phyloP scores from a whole-genome alignment of 495 filamentous ascomycete genomes.

The Penicillium arizonense region DNA sequence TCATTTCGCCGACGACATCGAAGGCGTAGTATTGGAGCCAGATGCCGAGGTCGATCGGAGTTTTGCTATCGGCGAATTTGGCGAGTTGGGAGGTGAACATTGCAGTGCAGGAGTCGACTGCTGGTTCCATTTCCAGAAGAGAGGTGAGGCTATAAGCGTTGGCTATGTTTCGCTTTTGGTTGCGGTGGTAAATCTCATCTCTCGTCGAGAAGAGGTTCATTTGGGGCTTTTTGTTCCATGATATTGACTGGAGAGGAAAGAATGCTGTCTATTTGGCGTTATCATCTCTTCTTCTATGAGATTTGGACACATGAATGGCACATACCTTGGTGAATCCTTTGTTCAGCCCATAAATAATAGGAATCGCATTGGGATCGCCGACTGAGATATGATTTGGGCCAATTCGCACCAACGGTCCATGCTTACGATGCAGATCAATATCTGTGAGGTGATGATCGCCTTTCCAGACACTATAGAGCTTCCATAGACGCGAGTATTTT shows the following conservation, averaged over 20 bases:
- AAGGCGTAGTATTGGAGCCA: slow-evolving; percentile 51
- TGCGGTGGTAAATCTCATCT: slow-evolving; percentile 24
- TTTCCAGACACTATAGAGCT: slow-evolving; percentile 31
- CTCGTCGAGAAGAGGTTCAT: slow-evolving; percentile 37
- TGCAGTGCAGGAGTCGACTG: slow-evolving; percentile 31
- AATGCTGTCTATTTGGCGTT: slow-evolving; percentile 33
- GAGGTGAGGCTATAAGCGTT: slow-evolving; percentile 32
- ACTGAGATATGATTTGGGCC: slow-evolving; percentile 39
- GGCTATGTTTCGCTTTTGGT: slow-evolving; percentile 28
- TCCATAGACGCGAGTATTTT: slow-evolving; percentile 34
- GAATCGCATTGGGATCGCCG: slow-evolving; percentile 33
- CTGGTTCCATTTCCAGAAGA: slow-evolving; percentile 31
- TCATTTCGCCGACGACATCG: slow-evolving; percentile 40
- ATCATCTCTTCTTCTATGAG: background rate
- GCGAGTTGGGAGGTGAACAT: slow-evolving; percentile 24
- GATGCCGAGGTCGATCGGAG: slow-evolving; percentile 32
- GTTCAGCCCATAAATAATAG: slow-evolving; percentile 38
- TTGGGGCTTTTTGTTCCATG: slow-evolving; percentile 28
- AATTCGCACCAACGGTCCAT: slow-evolving; percentile 41
- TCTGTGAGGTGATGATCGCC: slow-evolving; percentile 30
- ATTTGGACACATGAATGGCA: background rate
- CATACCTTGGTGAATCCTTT: slow-evolving; percentile 38
- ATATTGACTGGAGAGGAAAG: slow-evolving; percentile 37
- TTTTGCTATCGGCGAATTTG: slow-evolving; percentile 11
- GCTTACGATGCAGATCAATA: slow-evolving; percentile 34